Base-by-base conservation (phyloP, 805 yeast species). In the Lipomyces kockii region DNA sequence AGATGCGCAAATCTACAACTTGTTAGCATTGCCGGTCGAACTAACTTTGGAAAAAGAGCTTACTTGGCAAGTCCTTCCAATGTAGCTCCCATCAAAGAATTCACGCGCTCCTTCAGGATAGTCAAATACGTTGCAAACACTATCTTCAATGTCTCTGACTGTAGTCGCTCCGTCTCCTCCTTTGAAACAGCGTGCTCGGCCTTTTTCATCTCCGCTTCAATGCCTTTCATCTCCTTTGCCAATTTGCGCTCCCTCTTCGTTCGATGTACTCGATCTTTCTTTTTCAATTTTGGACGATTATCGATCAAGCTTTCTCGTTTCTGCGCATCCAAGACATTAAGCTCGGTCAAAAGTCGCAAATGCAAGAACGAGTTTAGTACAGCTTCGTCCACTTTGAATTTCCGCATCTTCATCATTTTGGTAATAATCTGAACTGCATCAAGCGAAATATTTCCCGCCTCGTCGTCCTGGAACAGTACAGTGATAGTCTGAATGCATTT, bases 171-270 rank as follows among this genome's bases (percentile, higher is more conserved):
- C 71, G 97, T 83, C 79, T 94, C 94, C 77, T 93, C 95, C 3
- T 87, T 88, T 2, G 97, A 89, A 2, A 95, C 89, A 0, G 93
- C 89, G 69, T 87, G 89, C 77, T 95, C 97, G 7, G 98, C 98
- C 70, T 82, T 84, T 71, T 88, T 83, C 86, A 92, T 82, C 79
- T 95, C 99, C 75, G 90, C 91, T 69, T 94, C 98, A 67, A 95
- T 94, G 72, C 84, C 87, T 73, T 89, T 90, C 74, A 89, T 83
- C 76, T 94, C 98, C 77, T 93, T 93, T 70, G 97, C 85, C 22
- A 87, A 89, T 75, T 95, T 95, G 73, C 90, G 84, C 78, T 94
- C 94, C 78, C 90, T 90, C 77, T 94, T 94, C n/a, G 97, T 88
- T 60, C 94, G 80, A 81, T 93, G 97, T 2, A 91, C 92, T 73